Percentiles rank a stretch among this genome's conserved stretches.
These are phyloP conservation scores for Fusarium robinianum DNA, from an alignment of 2,329 filamentous ascomycete genomes.

Conservation along the genomic window DNA sequence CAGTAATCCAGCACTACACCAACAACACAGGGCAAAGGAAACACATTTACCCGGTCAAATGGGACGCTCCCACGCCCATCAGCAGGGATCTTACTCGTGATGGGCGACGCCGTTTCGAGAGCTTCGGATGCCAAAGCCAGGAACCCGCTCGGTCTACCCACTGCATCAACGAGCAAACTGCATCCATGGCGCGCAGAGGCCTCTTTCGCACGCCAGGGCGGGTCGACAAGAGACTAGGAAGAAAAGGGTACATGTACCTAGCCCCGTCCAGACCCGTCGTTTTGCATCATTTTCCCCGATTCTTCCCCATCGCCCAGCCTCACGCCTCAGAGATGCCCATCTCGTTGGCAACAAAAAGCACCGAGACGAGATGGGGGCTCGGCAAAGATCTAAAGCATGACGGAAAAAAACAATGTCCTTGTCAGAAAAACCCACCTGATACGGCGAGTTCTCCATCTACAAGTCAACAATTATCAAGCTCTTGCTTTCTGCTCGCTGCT, in stretches of 20 bases:
- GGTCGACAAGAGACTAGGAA: slow-evolving; percentile 5
- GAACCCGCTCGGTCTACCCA: too few species aligned
- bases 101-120: slow-evolving; percentile 9
- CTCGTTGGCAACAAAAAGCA: slow-evolving; percentile 16
- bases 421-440: not conserved
- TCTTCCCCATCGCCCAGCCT: slow-evolving; percentile 25
- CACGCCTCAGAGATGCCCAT: slow-evolving; percentile 11
- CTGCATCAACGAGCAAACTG: slow-evolving; percentile 13
- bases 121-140: slow-evolving; percentile 16
- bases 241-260: slow-evolving; percentile 2
- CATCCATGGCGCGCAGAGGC: slow-evolving; percentile 6
- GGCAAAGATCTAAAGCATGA: slow-evolving; percentile 12
- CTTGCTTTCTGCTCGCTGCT: slow-evolving; percentile 1
- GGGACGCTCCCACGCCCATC: slow-evolving; percentile 6
- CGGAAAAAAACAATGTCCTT: slow-evolving; percentile 1
- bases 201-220: slow-evolving; percentile 3
- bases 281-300: slow-evolving; percentile 7
- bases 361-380: slow-evolving; percentile 13
- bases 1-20: too few species aligned
- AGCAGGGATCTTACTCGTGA: slow-evolving; percentile 12
- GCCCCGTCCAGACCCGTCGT: not conserved
- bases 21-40: slow-evolving; percentile 8
- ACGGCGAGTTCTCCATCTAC: not conserved
- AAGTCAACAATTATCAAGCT: not conserved
- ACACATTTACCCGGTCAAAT: slow-evolving; percentile 32